Evolutionary conservation across 805 yeast genomes (phyloP).

Genomic region (Zygosaccharomyces bailii): DNA sequence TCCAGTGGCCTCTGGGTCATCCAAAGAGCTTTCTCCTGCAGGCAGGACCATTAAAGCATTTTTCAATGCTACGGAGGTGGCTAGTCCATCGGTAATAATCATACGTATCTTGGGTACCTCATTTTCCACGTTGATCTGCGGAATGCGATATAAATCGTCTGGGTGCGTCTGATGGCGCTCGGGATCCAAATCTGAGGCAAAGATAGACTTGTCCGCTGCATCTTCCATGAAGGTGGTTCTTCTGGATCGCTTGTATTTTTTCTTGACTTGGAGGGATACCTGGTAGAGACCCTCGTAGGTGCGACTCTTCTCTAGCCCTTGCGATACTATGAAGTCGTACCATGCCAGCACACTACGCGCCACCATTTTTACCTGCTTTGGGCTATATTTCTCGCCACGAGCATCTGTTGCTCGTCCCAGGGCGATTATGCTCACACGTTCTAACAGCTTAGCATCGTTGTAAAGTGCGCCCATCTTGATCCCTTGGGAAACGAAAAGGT

Average conservation of each 20-base stretch:
- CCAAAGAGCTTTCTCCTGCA: slow-evolving; percentile 54
- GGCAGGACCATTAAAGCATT: slow-evolving; percentile 53
- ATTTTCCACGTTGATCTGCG: slow-evolving; percentile 61
- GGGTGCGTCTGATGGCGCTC: slow-evolving; percentile 11
- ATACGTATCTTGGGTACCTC: slow-evolving; percentile 71
- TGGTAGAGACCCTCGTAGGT: slow-evolving; percentile 24
- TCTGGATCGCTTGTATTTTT: slow-evolving; percentile 10
- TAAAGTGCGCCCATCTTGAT: slow-evolving; percentile 46
- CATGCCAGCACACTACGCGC: slow-evolving; percentile 59
- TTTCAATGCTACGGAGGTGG: slow-evolving; percentile 64
- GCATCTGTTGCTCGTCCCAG: slow-evolving; percentile 19
- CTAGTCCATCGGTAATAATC: slow-evolving; percentile 70
- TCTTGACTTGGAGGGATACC: slow-evolving; percentile 17
- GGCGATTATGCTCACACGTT: slow-evolving; percentile 47
- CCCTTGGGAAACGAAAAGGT: slow-evolving; percentile 46
- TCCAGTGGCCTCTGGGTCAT: slow-evolving; percentile 55
- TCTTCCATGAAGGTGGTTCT: slow-evolving; percentile 46
- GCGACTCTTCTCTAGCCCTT: slow-evolving; percentile 12
- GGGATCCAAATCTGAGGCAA: slow-evolving; percentile 21
- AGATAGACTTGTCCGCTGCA: slow-evolving; percentile 45
- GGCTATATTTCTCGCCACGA: slow-evolving; percentile 40
- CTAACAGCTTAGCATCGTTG: slow-evolving; percentile 64
- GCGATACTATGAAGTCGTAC: slow-evolving; percentile 49
- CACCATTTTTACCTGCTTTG: slow-evolving; percentile 41
- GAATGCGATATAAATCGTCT: slow-evolving; percentile 48